Base-by-base conservation (phyloP, 495 filamentous ascomycete genomes). In the Cercophora newfieldiana region DNA sequence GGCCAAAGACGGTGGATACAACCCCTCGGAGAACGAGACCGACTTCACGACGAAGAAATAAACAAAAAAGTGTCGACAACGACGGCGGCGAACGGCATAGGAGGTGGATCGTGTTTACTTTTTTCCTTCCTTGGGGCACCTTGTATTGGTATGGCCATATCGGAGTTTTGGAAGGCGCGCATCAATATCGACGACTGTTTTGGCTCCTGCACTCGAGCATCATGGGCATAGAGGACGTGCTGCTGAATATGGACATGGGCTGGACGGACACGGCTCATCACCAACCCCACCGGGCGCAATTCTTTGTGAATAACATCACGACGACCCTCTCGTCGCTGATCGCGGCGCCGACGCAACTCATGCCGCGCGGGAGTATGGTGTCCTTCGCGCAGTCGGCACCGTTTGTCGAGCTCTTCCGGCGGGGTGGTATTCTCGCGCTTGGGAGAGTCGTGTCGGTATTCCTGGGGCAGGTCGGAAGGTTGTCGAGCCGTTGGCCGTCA, bases 11-110 rank as follows among this genome's bases (percentile, higher is more conserved):
- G 81, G 83, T 65, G 79, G 78, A 1, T 78, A 65, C 57, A 66
- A 74, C 37, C 64, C 83, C 61, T 77, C 86, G 1, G 81, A 82
- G 21, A 80, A 85, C 69, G 92, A 96, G 85, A 89, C 81, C 54
- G 92, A 96, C 72, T 95, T 94, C 77, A 96, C 92, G 44, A 90
- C 89, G 66, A 85, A 85, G 78, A 73, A 77, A 71, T 82, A 75
- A n/a, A 60, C 24, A 26, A 57, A 10, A 57, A 26, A 16, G 19
- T 18, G 6, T 7, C 30, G 8, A 7, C 33, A 19, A 59, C 71
- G 61, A 24, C 19, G n/a, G 10, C 50, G 50, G n/a, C 50, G 19
- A 14, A 24, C 50, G 50, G n/a, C 50, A 7, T 14, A 7, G 50
- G 50, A 53, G 19, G 19, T 22, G 50, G 24, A 53, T 22, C 19